A percentile compares a stretch with the other conserved stretches of the same genome.
Evolutionary conservation across 129 eudicot genomes (phyloP).

Genomic region (Kitagawia praeruptora): DNA sequence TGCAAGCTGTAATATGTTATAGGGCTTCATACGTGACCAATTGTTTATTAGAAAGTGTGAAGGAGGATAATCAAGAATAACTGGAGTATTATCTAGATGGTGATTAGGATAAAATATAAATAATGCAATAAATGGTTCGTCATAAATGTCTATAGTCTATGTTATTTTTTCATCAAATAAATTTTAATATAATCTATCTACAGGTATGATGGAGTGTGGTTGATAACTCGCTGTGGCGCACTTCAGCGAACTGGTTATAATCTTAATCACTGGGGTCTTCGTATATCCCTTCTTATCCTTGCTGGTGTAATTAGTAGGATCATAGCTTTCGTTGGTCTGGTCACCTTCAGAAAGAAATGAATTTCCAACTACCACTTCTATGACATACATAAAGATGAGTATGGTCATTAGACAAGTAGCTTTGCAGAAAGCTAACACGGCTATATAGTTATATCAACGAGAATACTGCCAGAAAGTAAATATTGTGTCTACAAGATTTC

Average conservation of each 20-base stretch:
- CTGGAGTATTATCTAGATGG: neutral
- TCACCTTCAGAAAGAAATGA: slow-evolving; percentile 22
- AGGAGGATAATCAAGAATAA: neutral
- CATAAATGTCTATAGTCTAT: neutral
- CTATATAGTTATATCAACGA: neutral
- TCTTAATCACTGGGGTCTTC: slow-evolving; percentile 18
- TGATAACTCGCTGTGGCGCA: slow-evolving; percentile 24
- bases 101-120: neutral
- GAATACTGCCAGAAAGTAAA: neutral
- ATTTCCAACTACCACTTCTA: neutral
- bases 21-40: neutral
- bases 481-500: neutral
- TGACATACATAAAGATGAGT: neutral
- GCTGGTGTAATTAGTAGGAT: slow-evolving; percentile 19
- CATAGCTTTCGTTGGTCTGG: slow-evolving; percentile 24
- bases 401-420: neutral
- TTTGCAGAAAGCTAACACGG: neutral
- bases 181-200: neutral
- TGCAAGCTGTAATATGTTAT: neutral
- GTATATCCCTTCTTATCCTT: slow-evolving; percentile 20
- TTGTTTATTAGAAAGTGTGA: neutral
- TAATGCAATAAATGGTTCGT: neutral
- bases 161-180: neutral
- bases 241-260: slow-evolving; percentile 16
- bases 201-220: slow-evolving; percentile 28